Evolutionary conservation across 352 stramenopile species (phyloP).

Genomic region (Pythium coloratum): DNA sequence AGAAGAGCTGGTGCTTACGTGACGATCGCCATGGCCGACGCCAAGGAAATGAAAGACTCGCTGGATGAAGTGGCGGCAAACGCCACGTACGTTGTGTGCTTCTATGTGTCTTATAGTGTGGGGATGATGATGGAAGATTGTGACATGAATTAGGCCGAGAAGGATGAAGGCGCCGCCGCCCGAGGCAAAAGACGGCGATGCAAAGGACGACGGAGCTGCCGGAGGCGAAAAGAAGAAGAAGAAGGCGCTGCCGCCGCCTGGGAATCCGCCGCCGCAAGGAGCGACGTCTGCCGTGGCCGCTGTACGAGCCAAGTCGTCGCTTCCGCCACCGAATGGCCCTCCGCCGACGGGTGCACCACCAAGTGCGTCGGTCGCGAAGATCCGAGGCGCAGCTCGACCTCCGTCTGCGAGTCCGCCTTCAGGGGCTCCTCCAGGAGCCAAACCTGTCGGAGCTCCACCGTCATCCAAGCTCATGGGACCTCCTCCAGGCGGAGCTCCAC

Average conservation of each 20-base stretch:
- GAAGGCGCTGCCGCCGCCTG: conserved; percentile 64
- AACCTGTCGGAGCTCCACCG: conserved; percentile 11
- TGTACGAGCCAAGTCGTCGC: conserved; percentile 62
- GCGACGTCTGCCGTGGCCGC: conserved; percentile 55
- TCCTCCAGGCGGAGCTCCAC: conserved; percentile 23
- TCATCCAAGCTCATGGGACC: background rate
- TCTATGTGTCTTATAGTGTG: background rate
- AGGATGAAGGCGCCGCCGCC: conserved; percentile 25
- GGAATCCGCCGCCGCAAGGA: conserved; percentile 64
- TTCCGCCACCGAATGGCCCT: conserved; percentile 63
- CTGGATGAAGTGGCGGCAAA: conserved; percentile 12
- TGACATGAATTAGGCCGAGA: conserved; percentile 5
- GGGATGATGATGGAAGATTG: background rate
- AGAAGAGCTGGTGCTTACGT: background rate
- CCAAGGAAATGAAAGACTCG: conserved; percentile 25
- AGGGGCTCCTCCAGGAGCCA: conserved; percentile 13
- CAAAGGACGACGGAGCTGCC: conserved; percentile 20
- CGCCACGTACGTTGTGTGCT: conserved; percentile 14
- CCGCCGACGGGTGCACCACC: conserved; percentile 45
- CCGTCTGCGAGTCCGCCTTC: conserved; percentile 40
- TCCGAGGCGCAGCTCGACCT: conserved; percentile 57
- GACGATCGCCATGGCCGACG: conserved; percentile 19
- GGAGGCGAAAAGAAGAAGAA: conserved; percentile 52
- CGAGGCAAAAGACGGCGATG: conserved; percentile 24
- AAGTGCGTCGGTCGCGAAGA: conserved; percentile 74